Percentiles rank a stretch among this genome's conserved stretches.
phyloP scores from a whole-genome alignment of 2,329 filamentous ascomycete genomes.

The Epichloe sp. region DNA sequence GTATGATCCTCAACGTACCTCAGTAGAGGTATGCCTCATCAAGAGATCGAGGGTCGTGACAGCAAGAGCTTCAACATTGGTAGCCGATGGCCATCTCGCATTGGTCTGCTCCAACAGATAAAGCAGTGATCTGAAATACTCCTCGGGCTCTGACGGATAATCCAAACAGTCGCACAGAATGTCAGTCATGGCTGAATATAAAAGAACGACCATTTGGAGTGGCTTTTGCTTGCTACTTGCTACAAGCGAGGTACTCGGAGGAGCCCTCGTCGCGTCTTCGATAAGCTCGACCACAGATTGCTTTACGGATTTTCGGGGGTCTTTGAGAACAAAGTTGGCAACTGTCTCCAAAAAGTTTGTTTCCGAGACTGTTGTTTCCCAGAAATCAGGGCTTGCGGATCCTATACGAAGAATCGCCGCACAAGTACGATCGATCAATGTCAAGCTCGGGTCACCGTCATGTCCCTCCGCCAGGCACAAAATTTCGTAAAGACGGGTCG shows the following conservation, averaged over 20 bases:
- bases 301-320: constrained; percentile 15
- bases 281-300: constrained; percentile 20
- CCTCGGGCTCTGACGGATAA: constrained; percentile 26
- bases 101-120: constrained; percentile 1
- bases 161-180: constrained; percentile 20
- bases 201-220: constrained; percentile 11
- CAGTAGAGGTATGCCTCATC: constrained; percentile 26
- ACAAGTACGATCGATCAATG: constrained; percentile 15
- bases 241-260: constrained; percentile 4
- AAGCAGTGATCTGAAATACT: constrained; percentile 29
- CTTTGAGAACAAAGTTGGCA: constrained; percentile 15
- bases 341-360: constrained; percentile 12
- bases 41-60: constrained; percentile 19
- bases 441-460: constrained; percentile 12
- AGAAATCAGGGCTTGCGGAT: constrained; percentile 15
- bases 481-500: constrained; percentile 12
- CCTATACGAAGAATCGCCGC: constrained; percentile 18
- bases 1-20: constrained; percentile 19
- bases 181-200: constrained; percentile 20
- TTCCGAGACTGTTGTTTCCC: constrained; percentile 13
- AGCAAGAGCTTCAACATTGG: constrained; percentile 18
- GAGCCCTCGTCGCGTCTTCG: constrained; percentile 14
- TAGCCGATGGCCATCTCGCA: constrained; percentile 13
- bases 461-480: constrained; percentile 13
- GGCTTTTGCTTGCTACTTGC: not conserved